These are phyloP conservation scores for Debaryomyces subglobosus DNA, from an alignment of 1,139 yeast genomes.

Conservation along the genomic window DNA sequence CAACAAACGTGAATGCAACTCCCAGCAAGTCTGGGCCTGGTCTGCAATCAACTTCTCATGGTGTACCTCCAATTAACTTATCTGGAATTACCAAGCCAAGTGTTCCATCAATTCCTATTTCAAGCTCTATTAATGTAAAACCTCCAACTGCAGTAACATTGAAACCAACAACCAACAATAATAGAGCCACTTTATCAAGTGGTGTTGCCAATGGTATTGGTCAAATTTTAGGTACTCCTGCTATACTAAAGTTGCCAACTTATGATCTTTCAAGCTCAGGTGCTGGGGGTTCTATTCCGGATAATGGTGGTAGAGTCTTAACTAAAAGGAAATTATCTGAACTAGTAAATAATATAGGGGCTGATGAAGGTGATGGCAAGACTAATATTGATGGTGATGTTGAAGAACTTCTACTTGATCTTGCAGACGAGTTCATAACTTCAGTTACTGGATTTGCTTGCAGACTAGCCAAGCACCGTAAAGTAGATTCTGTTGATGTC, in stretches of 20 bases:
- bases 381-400: constrained; percentile 95
- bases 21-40: constrained; percentile 9
- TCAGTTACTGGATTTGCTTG: constrained; percentile 93
- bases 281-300: constrained; percentile 39
- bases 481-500: constrained; percentile 84
- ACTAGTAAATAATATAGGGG: constrained; percentile 77
- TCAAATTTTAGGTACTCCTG: constrained; percentile 72
- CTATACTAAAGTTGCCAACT: constrained; percentile 72
- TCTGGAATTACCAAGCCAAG: constrained; percentile 62
- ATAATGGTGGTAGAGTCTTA: constrained; percentile 73
- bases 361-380: constrained; percentile 86
- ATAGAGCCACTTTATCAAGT: constrained; percentile 81
- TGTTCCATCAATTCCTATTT: constrained; percentile 74
- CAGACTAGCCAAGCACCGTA: constrained; percentile 90
- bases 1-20: constrained; percentile 12
- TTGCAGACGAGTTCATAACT: constrained; percentile 94
- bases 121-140: constrained; percentile 65
- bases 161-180: constrained; percentile 43
- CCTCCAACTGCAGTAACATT: constrained; percentile 30
- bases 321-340: constrained; percentile 89
- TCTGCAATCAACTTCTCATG: constrained; percentile 12
- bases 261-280: constrained; percentile 66
- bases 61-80: constrained; percentile 25
- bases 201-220: constrained; percentile 75
- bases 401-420: constrained; percentile 83